Base-by-base conservation (phyloP, 306 rosid genomes). In the Cyamopsis tetragonoloba region DNA sequence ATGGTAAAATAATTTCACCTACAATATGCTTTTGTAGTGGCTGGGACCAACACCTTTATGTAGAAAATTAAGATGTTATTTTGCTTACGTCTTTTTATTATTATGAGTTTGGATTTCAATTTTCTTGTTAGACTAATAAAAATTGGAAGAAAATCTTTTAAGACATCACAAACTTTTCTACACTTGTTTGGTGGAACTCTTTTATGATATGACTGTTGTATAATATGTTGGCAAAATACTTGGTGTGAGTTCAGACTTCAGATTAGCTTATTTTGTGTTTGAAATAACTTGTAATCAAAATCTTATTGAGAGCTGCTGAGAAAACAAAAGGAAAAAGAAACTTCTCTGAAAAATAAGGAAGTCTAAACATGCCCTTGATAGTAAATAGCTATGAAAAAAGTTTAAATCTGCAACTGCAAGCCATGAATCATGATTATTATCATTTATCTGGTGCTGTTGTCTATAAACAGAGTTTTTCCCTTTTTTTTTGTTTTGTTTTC, bases 31-130 rank as follows among this genome's bases (percentile, higher is more conserved):
- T 50, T 6, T 49, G 51, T 44, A 6, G 17, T 44, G 24, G 19
- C 23, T 14, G 24, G 23, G 18, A 30, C 46, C 35, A 20, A 6
- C 5, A 19, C 5, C 26, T 66, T 8, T 32, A 12, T 53, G 41
- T 51, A 24, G 26, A 51, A 51, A 26, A 70, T 42, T 68, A 38
- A 38, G n/a, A n/a, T n/a, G n/a, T n/a, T n/a, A n/a, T n/a, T n/a
- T n/a, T n/a, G n/a, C n/a, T n/a, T n/a, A n/a, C n/a, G n/a, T n/a
- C n/a, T n/a, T n/a, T n/a, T n/a, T n/a, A n/a, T n/a, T n/a, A n/a
- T 23, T 61, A 35, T 50, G 50, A 51, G 23, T 50, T 23, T 50
- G 17, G 55, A 63, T 42, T 17, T 30, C 44, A 28, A 43, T 14
- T 43, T 42, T 46, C 44, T 63, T 47, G 49, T 18, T 50, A 24